Base-by-base conservation (phyloP, 306 rosid genomes). In the Cyamopsis tetragonoloba region DNA sequence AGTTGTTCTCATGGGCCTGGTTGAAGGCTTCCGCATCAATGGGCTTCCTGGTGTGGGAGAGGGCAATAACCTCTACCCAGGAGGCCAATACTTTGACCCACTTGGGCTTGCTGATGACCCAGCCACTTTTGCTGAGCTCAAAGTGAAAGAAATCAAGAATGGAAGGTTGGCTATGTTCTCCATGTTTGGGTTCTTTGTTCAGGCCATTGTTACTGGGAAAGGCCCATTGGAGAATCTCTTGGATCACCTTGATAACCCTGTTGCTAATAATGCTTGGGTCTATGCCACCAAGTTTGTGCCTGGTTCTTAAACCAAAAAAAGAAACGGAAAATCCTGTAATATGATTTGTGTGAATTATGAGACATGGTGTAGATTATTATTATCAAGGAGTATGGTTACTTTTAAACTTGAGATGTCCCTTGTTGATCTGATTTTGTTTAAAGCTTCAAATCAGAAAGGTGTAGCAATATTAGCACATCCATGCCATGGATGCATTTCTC, bases 141-240 rank as follows among this genome's bases (percentile, higher is more conserved):
- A 92, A 77, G 95, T 89, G 3, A 92, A 92, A 84, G 98, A 92
- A 59, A 83, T 92, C 55, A 92, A 92, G 87, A 92, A 89, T 31
- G 92, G 96, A 13, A 69, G 96, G 50, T 72, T 89, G 24, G 98
- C 98, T 37, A 91, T 91, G 98, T 91, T 91, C 78, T 83, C 98
- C 11, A 91, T 87, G 98, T 92, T 92, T 62, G 96, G 96, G 8
- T 92, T 92, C 91, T 92, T 89, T 74, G 98, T 92, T 39, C 98
- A 92, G 67, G 98, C 98, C 76, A 92, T 92, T 70, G 92, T 92
- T 54, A 92, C 98, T 0, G 98, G 96, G 1, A 89, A 92, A 68
- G 98, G 96, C 0, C 98, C 95, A 0, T 74, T 92, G 56, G 98
- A 92, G 86, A 92, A 89, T 66, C 86, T 92, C 14, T 68, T 92